phyloP scores from a whole-genome alignment of 176 grass and related monocot genomes.

The Thalia dealbata region DNA sequence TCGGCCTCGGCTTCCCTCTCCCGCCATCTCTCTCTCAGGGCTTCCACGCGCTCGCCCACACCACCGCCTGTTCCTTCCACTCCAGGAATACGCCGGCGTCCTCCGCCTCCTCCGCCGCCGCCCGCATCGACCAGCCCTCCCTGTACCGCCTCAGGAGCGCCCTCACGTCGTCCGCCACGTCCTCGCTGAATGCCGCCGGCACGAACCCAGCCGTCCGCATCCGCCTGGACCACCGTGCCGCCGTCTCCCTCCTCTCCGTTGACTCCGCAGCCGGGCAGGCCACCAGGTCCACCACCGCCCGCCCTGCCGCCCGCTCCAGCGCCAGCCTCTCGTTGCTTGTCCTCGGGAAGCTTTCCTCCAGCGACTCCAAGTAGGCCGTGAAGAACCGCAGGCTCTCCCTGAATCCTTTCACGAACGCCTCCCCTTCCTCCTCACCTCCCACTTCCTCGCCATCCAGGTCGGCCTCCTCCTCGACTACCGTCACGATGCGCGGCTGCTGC shows the following conservation, averaged over 20 bases:
- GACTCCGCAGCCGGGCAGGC: slow-evolving; percentile 67
- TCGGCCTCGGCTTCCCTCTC: background rate
- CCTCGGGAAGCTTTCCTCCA: slow-evolving; percentile 82
- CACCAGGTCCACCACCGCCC: slow-evolving; percentile 74
- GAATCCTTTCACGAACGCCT: slow-evolving; percentile 75
- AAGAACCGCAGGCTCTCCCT: slow-evolving; percentile 73
- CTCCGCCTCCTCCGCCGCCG: slow-evolving; percentile 1
- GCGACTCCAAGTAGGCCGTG: slow-evolving; percentile 83
- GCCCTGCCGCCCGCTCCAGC: slow-evolving; percentile 66
- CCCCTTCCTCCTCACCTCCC: slow-evolving; percentile 44
- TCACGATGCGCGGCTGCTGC: slow-evolving; percentile 69
- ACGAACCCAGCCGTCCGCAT: slow-evolving; percentile 59
- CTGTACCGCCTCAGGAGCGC: slow-evolving; percentile 76
- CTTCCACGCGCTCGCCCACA: slow-evolving; percentile 92
- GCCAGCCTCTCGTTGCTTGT: slow-evolving; percentile 88
- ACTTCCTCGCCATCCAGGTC: slow-evolving; percentile 35
- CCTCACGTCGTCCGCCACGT: slow-evolving; percentile 80
- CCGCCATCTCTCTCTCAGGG: slow-evolving; percentile 23
- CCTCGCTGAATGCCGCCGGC: slow-evolving; percentile 74
- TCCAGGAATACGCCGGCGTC: slow-evolving; percentile 58
- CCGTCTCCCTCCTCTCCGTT: slow-evolving; percentile 67
- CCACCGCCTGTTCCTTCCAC: slow-evolving; percentile 94
- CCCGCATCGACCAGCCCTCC: slow-evolving; percentile 88
- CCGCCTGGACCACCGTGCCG: slow-evolving; percentile 48
- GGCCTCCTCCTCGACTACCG: slow-evolving; percentile 86